These are phyloP conservation scores for Boletus austroedulis DNA, from an alignment of 1,284 basidiomycete species.

Conservation along the genomic window DNA sequence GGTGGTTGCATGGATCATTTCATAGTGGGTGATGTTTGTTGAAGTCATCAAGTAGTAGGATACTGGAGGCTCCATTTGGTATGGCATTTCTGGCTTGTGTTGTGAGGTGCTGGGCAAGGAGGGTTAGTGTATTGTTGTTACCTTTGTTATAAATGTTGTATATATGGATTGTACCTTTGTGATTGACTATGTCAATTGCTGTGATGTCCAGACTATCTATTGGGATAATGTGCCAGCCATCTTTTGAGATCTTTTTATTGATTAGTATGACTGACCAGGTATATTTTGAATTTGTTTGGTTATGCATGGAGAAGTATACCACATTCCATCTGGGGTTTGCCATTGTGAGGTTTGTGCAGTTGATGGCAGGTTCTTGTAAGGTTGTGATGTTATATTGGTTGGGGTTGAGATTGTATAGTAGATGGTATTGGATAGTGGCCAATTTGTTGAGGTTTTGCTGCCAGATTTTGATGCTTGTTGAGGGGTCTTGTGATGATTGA, in stretches of 20 bases:
- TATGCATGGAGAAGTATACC: neutral
- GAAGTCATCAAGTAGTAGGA: too few species aligned
- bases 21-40: neutral
- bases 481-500: too few species aligned
- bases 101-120: neutral
- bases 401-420: too few species aligned
- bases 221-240: neutral
- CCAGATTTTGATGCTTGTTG: too few species aligned
- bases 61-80: too few species aligned
- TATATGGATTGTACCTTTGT: neutral
- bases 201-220: too few species aligned
- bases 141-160: too few species aligned
- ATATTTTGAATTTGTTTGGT: too few species aligned
- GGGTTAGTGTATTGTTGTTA: too few species aligned
- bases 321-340: neutral
- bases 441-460: too few species aligned
- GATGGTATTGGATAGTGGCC: too few species aligned
- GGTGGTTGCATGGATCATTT: neutral
- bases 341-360: neutral
- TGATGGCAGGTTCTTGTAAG: neutral
- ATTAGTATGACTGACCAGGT: neutral
- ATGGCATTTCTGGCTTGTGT: rapidly evolving
- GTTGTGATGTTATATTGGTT: neutral
- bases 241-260: neutral
- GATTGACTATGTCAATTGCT: too few species aligned